Evolutionary conservation across 768 basidiomycete genomes (phyloP).

Genomic region (Boletus barrowsii): DNA sequence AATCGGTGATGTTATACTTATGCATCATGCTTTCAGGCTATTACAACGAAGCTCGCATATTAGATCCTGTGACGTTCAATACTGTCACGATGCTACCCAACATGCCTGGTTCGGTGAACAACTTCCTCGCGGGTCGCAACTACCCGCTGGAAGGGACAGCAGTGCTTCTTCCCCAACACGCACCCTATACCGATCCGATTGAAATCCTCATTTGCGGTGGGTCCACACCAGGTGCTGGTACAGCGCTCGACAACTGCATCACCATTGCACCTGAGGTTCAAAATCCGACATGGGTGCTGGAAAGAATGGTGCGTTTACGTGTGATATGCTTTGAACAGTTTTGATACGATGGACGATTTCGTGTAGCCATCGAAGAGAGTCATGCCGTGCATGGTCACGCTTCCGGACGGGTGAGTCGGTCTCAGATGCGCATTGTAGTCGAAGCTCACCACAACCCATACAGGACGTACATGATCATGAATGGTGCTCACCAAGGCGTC

Average conservation of each 20-base stretch:
- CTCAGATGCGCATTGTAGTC: too few relatives aligned
- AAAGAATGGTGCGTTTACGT: slow-evolving; percentile 64
- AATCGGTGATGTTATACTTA: background rate
- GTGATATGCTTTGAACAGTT: background rate
- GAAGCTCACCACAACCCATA: slow-evolving; percentile 26
- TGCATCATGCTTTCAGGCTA: slow-evolving; percentile 45
- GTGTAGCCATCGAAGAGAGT: slow-evolving; percentile 66
- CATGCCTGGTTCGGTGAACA: slow-evolving; percentile 70
- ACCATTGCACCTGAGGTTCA: slow-evolving; percentile 60
- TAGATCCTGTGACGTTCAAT: slow-evolving; percentile 62
- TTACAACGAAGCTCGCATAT: slow-evolving; percentile 77
- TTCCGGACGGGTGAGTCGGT: slow-evolving; percentile 42
- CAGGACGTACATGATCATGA: slow-evolving; percentile 75
- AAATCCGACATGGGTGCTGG: slow-evolving; percentile 65
- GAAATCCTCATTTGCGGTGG: slow-evolving; percentile 74
- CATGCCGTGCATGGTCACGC: slow-evolving; percentile 69
- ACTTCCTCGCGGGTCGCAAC: slow-evolving; percentile 69
- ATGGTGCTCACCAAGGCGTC: slow-evolving; percentile 67
- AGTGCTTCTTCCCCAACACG: slow-evolving; percentile 63
- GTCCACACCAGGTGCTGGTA: slow-evolving; percentile 51
- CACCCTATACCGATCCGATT: slow-evolving; percentile 75
- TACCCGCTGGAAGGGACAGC: slow-evolving; percentile 77
- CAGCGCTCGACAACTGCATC: slow-evolving; percentile 68
- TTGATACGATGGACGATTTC: background rate
- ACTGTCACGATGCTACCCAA: slow-evolving; percentile 64